These are phyloP conservation scores for Eucalyptus coolabah DNA, from an alignment of 345 rosid species.

Conservation along the genomic window DNA sequence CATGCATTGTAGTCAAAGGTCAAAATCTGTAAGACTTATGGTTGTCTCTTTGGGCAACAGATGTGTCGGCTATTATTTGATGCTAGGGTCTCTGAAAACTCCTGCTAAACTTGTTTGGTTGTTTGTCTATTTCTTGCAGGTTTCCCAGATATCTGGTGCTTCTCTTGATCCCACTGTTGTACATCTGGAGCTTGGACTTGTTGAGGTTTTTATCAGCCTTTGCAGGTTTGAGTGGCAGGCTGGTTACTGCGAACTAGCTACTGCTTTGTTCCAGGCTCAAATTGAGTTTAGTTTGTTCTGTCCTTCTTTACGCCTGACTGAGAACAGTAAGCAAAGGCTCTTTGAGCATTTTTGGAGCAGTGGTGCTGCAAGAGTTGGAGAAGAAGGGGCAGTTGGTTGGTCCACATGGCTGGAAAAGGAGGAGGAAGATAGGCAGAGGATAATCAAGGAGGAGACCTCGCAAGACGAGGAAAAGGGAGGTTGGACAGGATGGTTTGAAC, in stretches of 20 bases:
- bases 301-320: conserved; percentile 62
- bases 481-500: conserved; percentile 98
- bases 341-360: conserved; percentile 95
- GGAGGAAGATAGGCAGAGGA: conserved; percentile 77
- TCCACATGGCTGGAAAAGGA: conserved; percentile 86
- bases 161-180: conserved; percentile 27
- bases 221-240: conserved; percentile 98
- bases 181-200: conserved; percentile 74
- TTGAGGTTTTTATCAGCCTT: conserved; percentile 76
- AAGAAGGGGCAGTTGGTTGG: conserved; percentile 95
- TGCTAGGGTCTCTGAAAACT: neutral
- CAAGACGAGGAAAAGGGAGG: conserved; percentile 65
- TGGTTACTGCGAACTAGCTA: conserved; percentile 82
- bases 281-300: conserved; percentile 80
- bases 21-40: neutral
- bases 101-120: neutral
- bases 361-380: conserved; percentile 84
- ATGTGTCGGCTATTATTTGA: neutral
- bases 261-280: conserved; percentile 89
- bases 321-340: conserved; percentile 70
- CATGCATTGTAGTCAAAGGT: neutral
- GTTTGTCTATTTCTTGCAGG: conserved; percentile 32
- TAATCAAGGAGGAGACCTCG: conserved; percentile 43
- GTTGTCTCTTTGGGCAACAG: neutral
- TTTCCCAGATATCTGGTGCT: conserved; percentile 23